phyloP scores from a whole-genome alignment of 2,329 filamentous ascomycete species.

The Aspergillus fructus region DNA sequence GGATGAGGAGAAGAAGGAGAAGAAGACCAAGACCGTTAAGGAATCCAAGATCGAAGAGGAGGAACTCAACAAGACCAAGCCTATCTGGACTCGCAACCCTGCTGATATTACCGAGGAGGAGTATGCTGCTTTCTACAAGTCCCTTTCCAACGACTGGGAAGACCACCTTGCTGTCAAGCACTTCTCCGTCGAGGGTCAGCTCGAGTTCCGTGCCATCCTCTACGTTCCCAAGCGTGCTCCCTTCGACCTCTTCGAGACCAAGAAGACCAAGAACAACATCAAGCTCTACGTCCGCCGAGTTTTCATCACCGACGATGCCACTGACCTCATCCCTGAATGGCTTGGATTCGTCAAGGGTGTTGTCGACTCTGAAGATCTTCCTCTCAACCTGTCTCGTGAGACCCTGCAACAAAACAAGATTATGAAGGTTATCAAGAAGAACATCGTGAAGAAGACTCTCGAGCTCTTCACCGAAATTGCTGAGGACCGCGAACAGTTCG shows the following conservation, averaged over 20 bases:
- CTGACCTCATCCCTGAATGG: slow-evolving; percentile 99
- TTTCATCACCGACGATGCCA: slow-evolving; percentile 99
- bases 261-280: slow-evolving; percentile 99
- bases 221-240: slow-evolving; percentile 99
- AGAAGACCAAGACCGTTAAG: slow-evolving; percentile 99
- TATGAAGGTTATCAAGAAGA: slow-evolving; percentile 99
- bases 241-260: slow-evolving; percentile 99
- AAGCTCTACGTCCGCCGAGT: slow-evolving; percentile 99
- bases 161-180: slow-evolving; percentile 99
- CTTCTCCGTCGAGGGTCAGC: slow-evolving; percentile 99
- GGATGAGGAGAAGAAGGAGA: slow-evolving; percentile 78
- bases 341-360: slow-evolving; percentile 99
- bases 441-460: slow-evolving; percentile 99
- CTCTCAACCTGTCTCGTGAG: slow-evolving; percentile 99
- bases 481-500: slow-evolving; percentile 99
- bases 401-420: slow-evolving; percentile 99
- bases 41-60: slow-evolving; percentile 98
- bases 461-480: slow-evolving; percentile 99
- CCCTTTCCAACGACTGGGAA: slow-evolving; percentile 99
- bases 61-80: slow-evolving; percentile 99
- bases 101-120: slow-evolving; percentile 93
- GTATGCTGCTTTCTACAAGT: slow-evolving; percentile 99
- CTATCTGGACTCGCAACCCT: slow-evolving; percentile 99
- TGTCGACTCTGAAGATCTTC: slow-evolving; percentile 98
- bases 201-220: slow-evolving; percentile 99